Conservation (phyloP, 2,329 filamentous ascomycete species). For the Pseudogymnoascus sp. region DNA sequence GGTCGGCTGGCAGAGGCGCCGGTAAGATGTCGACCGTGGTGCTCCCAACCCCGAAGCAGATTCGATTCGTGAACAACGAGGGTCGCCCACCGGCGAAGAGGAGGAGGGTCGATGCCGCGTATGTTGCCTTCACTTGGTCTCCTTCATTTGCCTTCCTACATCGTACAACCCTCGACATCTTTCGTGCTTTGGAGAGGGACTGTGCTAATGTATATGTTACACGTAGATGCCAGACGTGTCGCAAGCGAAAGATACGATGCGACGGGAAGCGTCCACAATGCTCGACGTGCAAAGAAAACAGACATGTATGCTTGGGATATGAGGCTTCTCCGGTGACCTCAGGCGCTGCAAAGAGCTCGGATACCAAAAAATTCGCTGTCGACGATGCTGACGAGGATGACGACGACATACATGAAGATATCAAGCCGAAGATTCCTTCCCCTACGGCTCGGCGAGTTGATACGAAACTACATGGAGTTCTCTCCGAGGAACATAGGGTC, state of each 20-base stretch:
- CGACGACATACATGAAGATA: slow-evolving; percentile 19
- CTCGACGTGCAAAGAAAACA: slow-evolving; percentile 64
- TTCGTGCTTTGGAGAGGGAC: not conserved
- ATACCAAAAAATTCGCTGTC: slow-evolving; percentile 3
- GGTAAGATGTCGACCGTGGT: slow-evolving; percentile 9
- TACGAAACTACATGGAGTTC: not conserved
- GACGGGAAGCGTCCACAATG: slow-evolving; percentile 64
- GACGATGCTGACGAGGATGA: slow-evolving; percentile 32
- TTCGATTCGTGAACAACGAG: slow-evolving; percentile 75
- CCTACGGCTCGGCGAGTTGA: not conserved
- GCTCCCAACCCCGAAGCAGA: slow-evolving; percentile 43
- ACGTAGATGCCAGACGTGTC: slow-evolving; percentile 59
- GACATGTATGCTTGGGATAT: slow-evolving; percentile 61
- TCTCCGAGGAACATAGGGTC: not conserved
- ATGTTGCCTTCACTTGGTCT: slow-evolving; percentile 31
- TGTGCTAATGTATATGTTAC: slow-evolving; percentile 9
- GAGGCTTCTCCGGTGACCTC: slow-evolving; percentile 32
- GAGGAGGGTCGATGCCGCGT: slow-evolving; percentile 71
- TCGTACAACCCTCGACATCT: slow-evolving; percentile 2
- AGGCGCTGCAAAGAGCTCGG: not conserved
- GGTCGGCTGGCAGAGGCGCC: slow-evolving; percentile 5
- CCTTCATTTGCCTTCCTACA: slow-evolving; percentile 9
- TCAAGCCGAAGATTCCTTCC: slow-evolving; percentile 12
- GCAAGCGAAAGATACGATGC: slow-evolving; percentile 67
- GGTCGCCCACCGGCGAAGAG: slow-evolving; percentile 73